These are phyloP conservation scores for Cymbomonas tetramitiformis DNA, from an alignment of 139 green algal genomes.

Conservation along the genomic window DNA sequence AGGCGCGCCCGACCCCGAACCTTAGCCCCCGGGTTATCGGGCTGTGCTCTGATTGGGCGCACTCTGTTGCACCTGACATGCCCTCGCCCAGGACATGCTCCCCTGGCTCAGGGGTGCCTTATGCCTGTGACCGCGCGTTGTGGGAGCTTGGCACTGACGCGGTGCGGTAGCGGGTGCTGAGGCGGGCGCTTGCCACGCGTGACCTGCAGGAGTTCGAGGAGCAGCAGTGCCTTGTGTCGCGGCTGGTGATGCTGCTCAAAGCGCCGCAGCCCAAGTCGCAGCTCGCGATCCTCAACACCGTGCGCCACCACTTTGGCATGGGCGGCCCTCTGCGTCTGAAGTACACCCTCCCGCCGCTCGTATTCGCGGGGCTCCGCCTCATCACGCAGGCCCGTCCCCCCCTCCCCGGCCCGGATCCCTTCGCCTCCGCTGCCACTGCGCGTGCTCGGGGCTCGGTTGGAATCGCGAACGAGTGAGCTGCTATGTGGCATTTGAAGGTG, in stretches of 20 bases:
- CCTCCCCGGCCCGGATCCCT: too few relatives aligned
- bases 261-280: constrained; percentile 36
- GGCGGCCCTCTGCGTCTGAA: constrained; percentile 52
- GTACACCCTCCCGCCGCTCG: constrained; percentile 62
- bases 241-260: constrained; percentile 66
- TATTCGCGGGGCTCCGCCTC: constrained; percentile 50
- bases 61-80: neutral
- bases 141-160: too few relatives aligned
- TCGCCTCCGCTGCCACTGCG: too few relatives aligned
- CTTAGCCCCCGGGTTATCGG: neutral
- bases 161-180: neutral
- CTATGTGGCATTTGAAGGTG: neutral
- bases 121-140: too few relatives aligned
- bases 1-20: neutral
- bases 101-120: too few relatives aligned
- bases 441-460: too few relatives aligned
- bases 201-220: constrained; percentile 53
- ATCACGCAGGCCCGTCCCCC: neutral
- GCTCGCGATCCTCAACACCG: constrained; percentile 48
- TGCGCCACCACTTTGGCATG: constrained; percentile 34
- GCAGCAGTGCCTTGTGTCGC: constrained; percentile 73
- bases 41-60: neutral
- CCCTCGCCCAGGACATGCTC: neutral
- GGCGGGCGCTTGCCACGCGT: neutral
- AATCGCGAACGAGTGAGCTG: neutral